Evolutionary conservation across 177 flowering plant genomes (phyloP).

Genomic region (Vitis hybrid): DNA sequence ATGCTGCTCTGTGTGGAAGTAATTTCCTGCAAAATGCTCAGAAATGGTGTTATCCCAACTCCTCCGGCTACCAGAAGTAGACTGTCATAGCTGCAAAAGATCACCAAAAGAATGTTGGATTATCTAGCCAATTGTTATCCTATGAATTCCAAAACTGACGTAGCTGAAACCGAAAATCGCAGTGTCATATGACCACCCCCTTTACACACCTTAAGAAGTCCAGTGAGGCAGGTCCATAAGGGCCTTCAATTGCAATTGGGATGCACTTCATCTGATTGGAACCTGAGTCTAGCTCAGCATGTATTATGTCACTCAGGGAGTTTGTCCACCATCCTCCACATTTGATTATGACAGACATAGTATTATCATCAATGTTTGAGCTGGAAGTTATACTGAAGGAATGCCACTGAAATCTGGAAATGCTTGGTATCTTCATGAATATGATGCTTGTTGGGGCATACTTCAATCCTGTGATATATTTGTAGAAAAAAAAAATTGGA

Average conservation of each 20-base stretch:
- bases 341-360: constrained; percentile 59
- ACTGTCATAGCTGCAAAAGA: constrained; percentile 63
- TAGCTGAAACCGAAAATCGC: too few species aligned
- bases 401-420: constrained; percentile 79
- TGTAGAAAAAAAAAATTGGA: background rate
- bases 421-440: constrained; percentile 69
- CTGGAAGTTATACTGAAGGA: constrained; percentile 80
- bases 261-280: constrained; percentile 36
- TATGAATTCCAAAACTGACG: background rate
- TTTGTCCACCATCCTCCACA: constrained; percentile 75
- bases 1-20: constrained; percentile 17
- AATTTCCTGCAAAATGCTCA: constrained; percentile 76
- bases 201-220: constrained; percentile 58
- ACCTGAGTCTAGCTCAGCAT: constrained; percentile 29
- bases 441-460: constrained; percentile 71
- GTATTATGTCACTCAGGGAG: constrained; percentile 44
- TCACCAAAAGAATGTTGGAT: too few species aligned
- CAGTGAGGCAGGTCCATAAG: constrained; percentile 70
- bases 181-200: background rate
- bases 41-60: constrained; percentile 81
- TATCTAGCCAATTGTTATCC: background rate
- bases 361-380: constrained; percentile 47
- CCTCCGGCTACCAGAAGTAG: constrained; percentile 79
- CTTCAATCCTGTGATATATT: constrained; percentile 51
- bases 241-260: constrained; percentile 76